Conservation (phyloP, 805 yeast genomes). For the Ogataea nakhonphanomensis region DNA sequence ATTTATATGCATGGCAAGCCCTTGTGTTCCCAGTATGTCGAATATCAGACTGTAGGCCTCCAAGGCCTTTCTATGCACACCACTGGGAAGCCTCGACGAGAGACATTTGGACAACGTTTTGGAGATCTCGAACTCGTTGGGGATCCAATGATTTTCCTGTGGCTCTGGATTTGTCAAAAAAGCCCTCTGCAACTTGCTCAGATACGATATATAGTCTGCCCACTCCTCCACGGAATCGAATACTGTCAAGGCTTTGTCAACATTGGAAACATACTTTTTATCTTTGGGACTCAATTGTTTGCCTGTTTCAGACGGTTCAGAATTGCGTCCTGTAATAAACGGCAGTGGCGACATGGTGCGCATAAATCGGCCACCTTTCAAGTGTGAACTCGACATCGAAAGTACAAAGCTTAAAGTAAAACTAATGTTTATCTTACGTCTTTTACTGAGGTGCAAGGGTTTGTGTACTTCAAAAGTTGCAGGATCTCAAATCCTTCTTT, state of each 20-base stretch:
- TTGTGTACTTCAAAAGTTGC: not conserved
- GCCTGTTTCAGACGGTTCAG: slow-evolving; percentile 19
- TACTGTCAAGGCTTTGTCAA: slow-evolving; percentile 67
- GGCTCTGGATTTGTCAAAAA: slow-evolving; percentile 47
- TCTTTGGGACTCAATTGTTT: slow-evolving; percentile 53
- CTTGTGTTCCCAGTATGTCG: slow-evolving; percentile 52
- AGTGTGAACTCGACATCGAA: slow-evolving; percentile 15
- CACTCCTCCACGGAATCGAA: slow-evolving; percentile 90
- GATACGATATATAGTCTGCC: slow-evolving; percentile 95
- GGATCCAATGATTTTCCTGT: slow-evolving; percentile 52
- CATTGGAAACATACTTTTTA: slow-evolving; percentile 60
- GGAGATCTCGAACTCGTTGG: slow-evolving; percentile 63
- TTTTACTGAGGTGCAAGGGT: slow-evolving; percentile 8
- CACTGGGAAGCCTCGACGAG: slow-evolving; percentile 81
- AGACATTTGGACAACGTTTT: slow-evolving; percentile 74
- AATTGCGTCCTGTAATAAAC: slow-evolving; percentile 18
- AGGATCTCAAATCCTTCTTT: slow-evolving; percentile 1
- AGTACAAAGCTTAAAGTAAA: not conserved
- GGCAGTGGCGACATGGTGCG: slow-evolving; percentile 31
- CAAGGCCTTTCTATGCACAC: slow-evolving; percentile 88
- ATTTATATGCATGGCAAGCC: slow-evolving; percentile 52
- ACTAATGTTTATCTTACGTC: slow-evolving; percentile 1
- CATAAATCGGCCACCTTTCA: slow-evolving; percentile 21
- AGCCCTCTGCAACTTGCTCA: slow-evolving; percentile 75
- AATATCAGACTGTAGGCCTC: slow-evolving; percentile 74